Base-by-base conservation (phyloP, 495 filamentous ascomycete species). In the Beverwykella pulmonaria region DNA sequence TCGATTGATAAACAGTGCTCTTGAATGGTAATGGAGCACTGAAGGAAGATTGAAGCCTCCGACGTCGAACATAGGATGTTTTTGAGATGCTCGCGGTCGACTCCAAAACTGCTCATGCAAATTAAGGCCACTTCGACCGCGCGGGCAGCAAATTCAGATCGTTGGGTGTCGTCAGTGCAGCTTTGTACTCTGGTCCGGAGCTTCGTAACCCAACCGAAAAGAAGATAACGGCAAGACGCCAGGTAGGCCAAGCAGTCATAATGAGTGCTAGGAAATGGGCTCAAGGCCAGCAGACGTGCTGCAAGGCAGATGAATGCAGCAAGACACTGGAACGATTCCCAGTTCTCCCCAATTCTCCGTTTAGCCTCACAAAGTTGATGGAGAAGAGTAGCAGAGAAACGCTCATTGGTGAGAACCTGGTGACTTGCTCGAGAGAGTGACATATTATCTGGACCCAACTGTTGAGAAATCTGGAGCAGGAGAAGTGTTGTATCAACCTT, bases 401-500 rank as follows among this genome's bases (percentile, higher is more conserved):
- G 2, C 0, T 70, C 44, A 30, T 65, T 49, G 1, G 32, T 30
- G 4, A 70, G 39, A 3, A 65, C 26, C 14, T 29, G 39, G 47
- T 74, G 72, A 30, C 17, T 17, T 0, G 30, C 25, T 30, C 57
- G 41, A 55, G 2, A 25, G 26, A 20, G 5, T 52, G 19, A 1
- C 15, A 15, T 8, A 53, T 59, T 19, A 65, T 30, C 2, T n/a
- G 56, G 49, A 1, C 71, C 65, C 41, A 65, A 65, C 47, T 70
- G 70, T 36, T 63, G 68, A 25, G 65, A 60, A 12, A 61, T 64
- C 53, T 75, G 73, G 14, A 67, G 29, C 19, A 75, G 23, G 2
- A 75, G 52, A n/a, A 53, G 19, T 36, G 61, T 47, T 0, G 71
- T 65, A 39, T 73, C 71, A 1, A 23, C 61, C 36, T 64, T 74